These are phyloP conservation scores for Albizia julibrissin DNA, from an alignment of 306 rosid species.

Conservation along the genomic window DNA sequence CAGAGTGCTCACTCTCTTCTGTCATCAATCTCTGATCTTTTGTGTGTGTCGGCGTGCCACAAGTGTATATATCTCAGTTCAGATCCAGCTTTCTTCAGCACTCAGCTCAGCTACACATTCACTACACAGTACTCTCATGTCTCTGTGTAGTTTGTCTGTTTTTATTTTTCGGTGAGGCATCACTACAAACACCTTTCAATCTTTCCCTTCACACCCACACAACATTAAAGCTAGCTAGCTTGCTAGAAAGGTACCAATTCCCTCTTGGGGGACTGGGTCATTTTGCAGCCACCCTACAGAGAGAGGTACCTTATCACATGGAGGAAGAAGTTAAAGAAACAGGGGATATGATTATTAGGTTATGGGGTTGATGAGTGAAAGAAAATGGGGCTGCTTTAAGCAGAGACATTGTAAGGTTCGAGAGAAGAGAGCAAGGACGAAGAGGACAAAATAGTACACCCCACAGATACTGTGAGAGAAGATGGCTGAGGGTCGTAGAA, in stretches of 20 bases:
- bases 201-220: neutral
- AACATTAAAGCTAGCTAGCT: neutral
- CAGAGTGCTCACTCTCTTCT: conserved; percentile 99
- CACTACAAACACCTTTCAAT: conserved; percentile 28
- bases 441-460: conserved; percentile 18
- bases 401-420: neutral
- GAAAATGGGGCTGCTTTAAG: conserved; percentile 1
- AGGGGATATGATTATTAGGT: neutral
- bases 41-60: neutral
- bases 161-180: neutral
- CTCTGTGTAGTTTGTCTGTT: neutral
- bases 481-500: neutral
- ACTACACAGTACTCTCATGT: neutral
- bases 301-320: neutral
- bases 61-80: neutral
- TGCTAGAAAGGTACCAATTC: too few species aligned
- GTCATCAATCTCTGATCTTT: conserved; percentile 63
- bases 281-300: neutral
- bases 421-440: neutral
- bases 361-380: neutral
- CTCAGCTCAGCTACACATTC: neutral
- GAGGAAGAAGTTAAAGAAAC: neutral
- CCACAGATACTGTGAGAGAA: neutral
- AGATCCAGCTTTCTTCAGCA: neutral
- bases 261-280: neutral